Conservation (phyloP, 2,329 filamentous ascomycete species). For the Ophiostoma australiae region DNA sequence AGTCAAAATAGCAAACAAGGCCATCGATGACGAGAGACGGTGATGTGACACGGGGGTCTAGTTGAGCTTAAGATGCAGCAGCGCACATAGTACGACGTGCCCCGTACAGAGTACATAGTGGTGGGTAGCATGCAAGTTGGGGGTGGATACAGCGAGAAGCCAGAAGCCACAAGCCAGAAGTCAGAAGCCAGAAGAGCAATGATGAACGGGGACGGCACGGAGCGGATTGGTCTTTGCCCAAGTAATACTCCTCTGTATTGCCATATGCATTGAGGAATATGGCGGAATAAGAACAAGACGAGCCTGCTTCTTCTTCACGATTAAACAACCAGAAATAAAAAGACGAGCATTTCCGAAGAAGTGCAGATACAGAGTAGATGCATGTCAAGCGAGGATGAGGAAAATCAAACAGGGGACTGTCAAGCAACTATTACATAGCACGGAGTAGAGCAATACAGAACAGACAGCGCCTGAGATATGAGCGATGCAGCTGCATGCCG, state of each 20-base stretch:
- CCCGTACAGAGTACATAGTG: neutral
- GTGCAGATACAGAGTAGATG: neutral
- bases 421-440: neutral
- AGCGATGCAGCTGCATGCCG: neutral
- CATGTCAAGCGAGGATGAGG: neutral
- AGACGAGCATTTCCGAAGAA: neutral
- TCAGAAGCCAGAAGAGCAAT: neutral
- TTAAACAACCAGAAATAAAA: neutral
- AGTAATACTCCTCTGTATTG: neutral
- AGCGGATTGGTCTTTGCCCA: neutral
- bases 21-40: slow-evolving; percentile 15
- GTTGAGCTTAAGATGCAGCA: neutral
- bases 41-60: slow-evolving; percentile 15
- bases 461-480: neutral
- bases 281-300: neutral
- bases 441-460: too few relatives aligned
- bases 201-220: slow-evolving; percentile 3
- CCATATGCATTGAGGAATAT: neutral
- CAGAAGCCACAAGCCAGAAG: too few relatives aligned
- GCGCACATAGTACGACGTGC: neutral
- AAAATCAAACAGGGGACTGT: neutral
- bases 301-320: neutral
- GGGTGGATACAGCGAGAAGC: neutral
- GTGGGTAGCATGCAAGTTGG: slow-evolving; percentile 14
- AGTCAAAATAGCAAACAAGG: neutral